Evolutionary conservation across 1,284 basidiomycete genomes (phyloP).

Genomic region (Rhizoctonia solani): DNA sequence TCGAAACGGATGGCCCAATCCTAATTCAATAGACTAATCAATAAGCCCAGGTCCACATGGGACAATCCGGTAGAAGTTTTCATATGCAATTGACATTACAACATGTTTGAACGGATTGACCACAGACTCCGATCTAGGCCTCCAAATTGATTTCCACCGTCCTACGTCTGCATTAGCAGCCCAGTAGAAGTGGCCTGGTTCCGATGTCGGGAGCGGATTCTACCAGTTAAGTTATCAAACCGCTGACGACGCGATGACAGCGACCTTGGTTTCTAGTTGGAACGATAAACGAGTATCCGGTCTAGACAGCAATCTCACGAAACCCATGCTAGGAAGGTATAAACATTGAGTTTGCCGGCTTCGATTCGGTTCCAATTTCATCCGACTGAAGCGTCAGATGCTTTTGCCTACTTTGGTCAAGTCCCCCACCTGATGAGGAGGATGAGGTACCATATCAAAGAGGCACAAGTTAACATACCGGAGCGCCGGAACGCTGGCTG

Average conservation of each 20-base stretch:
- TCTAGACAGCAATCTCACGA: not conserved
- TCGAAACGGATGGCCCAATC: slow-evolving; percentile 1
- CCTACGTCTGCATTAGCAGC: not conserved
- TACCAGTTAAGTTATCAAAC: not conserved
- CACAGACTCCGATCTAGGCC: slow-evolving; percentile 20
- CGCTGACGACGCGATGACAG: not conserved
- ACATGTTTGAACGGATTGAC: slow-evolving; percentile 24
- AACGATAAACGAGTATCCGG: not conserved
- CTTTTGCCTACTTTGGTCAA: slow-evolving; percentile 3
- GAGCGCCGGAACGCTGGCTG: too few relatives aligned
- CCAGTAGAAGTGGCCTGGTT: not conserved
- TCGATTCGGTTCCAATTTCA: not conserved
- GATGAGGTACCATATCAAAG: not conserved
- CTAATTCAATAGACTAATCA: slow-evolving; percentile 5
- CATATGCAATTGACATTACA: slow-evolving; percentile 25
- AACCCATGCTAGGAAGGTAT: not conserved
- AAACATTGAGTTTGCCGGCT: not conserved
- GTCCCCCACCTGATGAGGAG: not conserved
- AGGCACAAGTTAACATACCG: too few relatives aligned
- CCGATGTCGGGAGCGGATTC: not conserved
- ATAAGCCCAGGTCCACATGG: slow-evolving; percentile 15
- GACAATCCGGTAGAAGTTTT: slow-evolving; percentile 28
- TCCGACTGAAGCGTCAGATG: not conserved
- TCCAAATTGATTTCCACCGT: not conserved
- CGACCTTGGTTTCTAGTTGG: not conserved